Percentiles rank a stretch among this genome's conserved stretches.
These are phyloP conservation scores for Geotrichum australiense DNA, from an alignment of 1,139 yeast species.

Conservation along the genomic window DNA sequence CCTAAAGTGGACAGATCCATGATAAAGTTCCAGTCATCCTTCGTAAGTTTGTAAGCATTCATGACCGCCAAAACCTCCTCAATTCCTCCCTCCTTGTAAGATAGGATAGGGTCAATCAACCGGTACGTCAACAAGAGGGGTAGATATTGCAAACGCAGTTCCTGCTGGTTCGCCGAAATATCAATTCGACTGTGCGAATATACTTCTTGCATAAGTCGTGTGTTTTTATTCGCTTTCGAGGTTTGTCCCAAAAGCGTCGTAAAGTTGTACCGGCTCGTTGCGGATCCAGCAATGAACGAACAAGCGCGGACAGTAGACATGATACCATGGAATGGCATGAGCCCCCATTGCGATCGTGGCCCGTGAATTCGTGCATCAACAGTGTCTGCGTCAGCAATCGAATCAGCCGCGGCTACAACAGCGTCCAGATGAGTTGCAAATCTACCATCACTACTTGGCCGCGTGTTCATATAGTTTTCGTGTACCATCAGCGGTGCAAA, in stretches of 20 bases:
- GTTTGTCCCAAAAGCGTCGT: constrained; percentile 87
- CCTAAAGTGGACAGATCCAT: constrained; percentile 73
- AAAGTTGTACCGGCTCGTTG: constrained; percentile 65
- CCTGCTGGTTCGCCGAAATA: constrained; percentile 68
- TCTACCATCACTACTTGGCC: constrained; percentile 38
- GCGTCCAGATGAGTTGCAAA: constrained; percentile 44
- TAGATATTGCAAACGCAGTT: constrained; percentile 70
- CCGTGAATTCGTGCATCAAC: constrained; percentile 78
- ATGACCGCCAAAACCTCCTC: constrained; percentile 54
- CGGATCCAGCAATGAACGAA: constrained; percentile 64
- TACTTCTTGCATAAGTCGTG: constrained; percentile 71
- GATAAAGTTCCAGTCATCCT: constrained; percentile 85
- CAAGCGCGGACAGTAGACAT: constrained; percentile 82
- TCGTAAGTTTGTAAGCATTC: constrained; percentile 79
- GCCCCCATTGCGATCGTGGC: constrained; percentile 91
- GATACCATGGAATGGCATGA: constrained; percentile 86
- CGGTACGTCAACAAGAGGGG: constrained; percentile 55
- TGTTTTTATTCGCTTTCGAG: constrained; percentile 73
- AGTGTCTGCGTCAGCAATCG: constrained; percentile 75
- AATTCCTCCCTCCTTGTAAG: constrained; percentile 55
- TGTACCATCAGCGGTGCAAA: constrained; percentile 94
- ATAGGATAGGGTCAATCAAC: constrained; percentile 50
- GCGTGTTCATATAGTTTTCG: constrained; percentile 72
- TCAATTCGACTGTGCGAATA: constrained; percentile 83
- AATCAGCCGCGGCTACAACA: constrained; percentile 75